A percentile compares a stretch with the other conserved stretches of the same genome.
phyloP scores from a whole-genome alignment of 495 filamentous ascomycete species.

The Pyrenula massariospora region DNA sequence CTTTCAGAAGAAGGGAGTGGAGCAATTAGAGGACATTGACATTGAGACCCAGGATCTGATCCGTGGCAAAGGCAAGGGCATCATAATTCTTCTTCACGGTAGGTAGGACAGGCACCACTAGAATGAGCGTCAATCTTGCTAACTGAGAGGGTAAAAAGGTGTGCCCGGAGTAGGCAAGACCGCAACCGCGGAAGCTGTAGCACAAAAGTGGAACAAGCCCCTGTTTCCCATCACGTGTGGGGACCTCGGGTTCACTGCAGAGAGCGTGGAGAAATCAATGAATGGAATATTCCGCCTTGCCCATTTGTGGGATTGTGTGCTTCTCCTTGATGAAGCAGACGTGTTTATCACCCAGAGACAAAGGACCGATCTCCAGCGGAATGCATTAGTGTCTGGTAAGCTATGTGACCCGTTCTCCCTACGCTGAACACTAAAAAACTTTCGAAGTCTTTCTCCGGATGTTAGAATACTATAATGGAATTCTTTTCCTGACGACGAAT shows the following conservation, averaged over 20 bases:
- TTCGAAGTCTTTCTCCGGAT: constrained; percentile 41
- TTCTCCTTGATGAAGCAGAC: constrained; percentile 43
- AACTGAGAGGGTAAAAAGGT: too few relatives aligned
- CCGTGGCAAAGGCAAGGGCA: neutral
- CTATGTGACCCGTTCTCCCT: too few relatives aligned
- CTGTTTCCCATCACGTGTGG: constrained; percentile 20
- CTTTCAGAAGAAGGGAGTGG: neutral
- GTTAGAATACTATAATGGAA: constrained; percentile 45
- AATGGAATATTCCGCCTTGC: constrained; percentile 26
- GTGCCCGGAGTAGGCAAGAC: constrained; percentile 32
- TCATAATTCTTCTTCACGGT: neutral
- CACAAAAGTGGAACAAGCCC: constrained; percentile 12
- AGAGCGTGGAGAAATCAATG: constrained; percentile 28
- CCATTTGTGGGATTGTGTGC: neutral
- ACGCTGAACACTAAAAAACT: too few relatives aligned
- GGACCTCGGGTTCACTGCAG: constrained; percentile 24
- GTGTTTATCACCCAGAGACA: constrained; percentile 37
- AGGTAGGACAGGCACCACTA: too few relatives aligned
- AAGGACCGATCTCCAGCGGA: constrained; percentile 26
- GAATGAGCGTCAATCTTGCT: too few relatives aligned
- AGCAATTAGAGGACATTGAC: neutral
- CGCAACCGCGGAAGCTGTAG: constrained; percentile 21
- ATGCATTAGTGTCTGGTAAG: constrained; percentile 35
- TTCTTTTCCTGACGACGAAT: constrained; percentile 48
- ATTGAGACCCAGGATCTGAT: neutral